Base-by-base conservation (phyloP, 2,329 filamentous ascomycete genomes). In the Aspergillus thermomutatus region DNA sequence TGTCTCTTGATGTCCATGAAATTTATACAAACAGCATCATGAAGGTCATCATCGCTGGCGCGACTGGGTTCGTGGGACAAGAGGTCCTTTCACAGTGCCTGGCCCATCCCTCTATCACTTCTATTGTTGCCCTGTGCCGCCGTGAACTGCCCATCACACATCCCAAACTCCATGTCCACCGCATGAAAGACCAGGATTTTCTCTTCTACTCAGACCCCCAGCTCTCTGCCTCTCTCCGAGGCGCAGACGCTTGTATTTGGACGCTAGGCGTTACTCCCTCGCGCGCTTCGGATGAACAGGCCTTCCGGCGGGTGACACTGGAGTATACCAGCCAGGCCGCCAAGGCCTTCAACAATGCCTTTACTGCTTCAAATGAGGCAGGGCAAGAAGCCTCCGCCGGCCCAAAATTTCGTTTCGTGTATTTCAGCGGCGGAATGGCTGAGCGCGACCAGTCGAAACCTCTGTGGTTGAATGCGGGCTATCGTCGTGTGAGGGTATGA, bases 71-170 rank as follows among this genome's bases (percentile, higher is more conserved):
- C 45, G 49, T 63, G 28, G 63, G 63, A 14, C 50, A 50, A 3
- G 80, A 81, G 63, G 75, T 85, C 21, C 75, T 87, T 49, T 69
- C 72, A 7, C 77, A 81, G 59, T 81, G 79, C 62, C 75, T 87
- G 52, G 66, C 67, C 7, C 73, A 81, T 65, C 72, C 77, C 23
- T 71, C 72, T 61, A 82, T 87, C 69, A 80, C 77, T 2, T 80
- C 79, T 17, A 70, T 84, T 37, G 70, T 83, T 55, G 77, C 80
- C 17, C 71, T 86, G 10, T 79, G 78, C 3, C 77, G 83, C 10
- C 79, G 77, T 25, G 73, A 77, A 19, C 64, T 81, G 14, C 68
- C 75, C 47, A 48, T 43, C 41, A 71, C 73, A 37, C 69, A 80
- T 54, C 66, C 77, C 14, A 85, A 85, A 65, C 68, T 81, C 9